Conservation (phyloP, 2,329 filamentous ascomycete species). For the Botryotinia convoluta region DNA sequence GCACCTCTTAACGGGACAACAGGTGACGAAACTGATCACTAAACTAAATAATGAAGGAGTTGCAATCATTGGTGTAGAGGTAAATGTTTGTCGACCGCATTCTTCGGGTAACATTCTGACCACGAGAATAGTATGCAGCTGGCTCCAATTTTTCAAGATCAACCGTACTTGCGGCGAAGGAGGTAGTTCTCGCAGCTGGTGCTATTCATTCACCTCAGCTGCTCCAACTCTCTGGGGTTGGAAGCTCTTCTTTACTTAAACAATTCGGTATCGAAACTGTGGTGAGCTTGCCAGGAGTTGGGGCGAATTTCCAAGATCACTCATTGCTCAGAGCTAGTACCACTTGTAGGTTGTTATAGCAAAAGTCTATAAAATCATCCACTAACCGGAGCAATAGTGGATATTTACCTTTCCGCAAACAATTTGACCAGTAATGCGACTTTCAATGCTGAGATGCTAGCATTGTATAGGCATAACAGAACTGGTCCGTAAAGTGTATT, state of each 20-base stretch:
- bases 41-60: not conserved
- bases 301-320: constrained; percentile 50
- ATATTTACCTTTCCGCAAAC: not conserved
- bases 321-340: constrained; percentile 25
- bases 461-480: constrained; percentile 15
- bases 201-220: constrained; percentile 52
- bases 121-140: constrained; percentile 4
- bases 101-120: not conserved
- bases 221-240: constrained; percentile 52
- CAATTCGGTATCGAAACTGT: constrained; percentile 45
- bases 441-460: constrained; percentile 18
- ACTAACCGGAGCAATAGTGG: not conserved
- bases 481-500: not conserved
- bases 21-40: constrained; percentile 16
- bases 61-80: constrained; percentile 14
- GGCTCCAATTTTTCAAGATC: constrained; percentile 34
- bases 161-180: constrained; percentile 32
- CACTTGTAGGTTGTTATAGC: not conserved
- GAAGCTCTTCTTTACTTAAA: constrained; percentile 44
- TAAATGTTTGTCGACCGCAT: not conserved
- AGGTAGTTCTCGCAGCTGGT: constrained; percentile 52
- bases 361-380: not conserved
- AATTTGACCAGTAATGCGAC: constrained; percentile 17
- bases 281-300: constrained; percentile 49
- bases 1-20: constrained; percentile 13